Conservation (phyloP, 2,329 filamentous ascomycete species). For the Orbilia blumenaviensis region DNA sequence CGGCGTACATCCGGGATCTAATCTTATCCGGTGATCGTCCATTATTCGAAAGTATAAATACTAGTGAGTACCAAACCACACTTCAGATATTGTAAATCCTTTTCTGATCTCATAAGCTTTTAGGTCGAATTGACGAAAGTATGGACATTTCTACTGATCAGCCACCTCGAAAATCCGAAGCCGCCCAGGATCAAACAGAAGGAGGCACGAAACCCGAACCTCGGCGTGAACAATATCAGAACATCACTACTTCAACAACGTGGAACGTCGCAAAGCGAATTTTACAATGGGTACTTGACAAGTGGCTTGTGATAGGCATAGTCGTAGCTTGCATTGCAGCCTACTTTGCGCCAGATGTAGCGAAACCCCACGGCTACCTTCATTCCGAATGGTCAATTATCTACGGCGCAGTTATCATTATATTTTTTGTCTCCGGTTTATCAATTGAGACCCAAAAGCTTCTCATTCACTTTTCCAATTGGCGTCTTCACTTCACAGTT, state of each 20-base stretch:
- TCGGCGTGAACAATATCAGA: neutral
- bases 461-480: conserved; percentile 70
- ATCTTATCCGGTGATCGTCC: too few species aligned
- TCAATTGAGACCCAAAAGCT: conserved; percentile 73
- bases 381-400: conserved; percentile 70
- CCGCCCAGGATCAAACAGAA: neutral
- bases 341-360: conserved; percentile 61
- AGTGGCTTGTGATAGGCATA: conserved; percentile 74
- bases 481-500: conserved; percentile 73
- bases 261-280: too few species aligned
- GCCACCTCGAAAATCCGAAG: too few species aligned
- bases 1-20: too few species aligned
- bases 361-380: conserved; percentile 65
- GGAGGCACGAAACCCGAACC: neutral
- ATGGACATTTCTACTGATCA: neutral
- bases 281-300: conserved; percentile 63
- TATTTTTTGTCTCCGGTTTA: conserved; percentile 76
- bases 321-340: conserved; percentile 64
- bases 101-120: neutral
- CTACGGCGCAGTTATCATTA: conserved; percentile 74
- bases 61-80: too few species aligned
- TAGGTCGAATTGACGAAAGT: neutral
- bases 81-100: too few species aligned
- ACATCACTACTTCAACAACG: too few species aligned
- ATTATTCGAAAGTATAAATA: too few species aligned